Percentiles rank a stretch among this genome's conserved stretches.
Conservation (phyloP, 2,329 filamentous ascomycete species). For the Alternaria gaisen region DNA sequence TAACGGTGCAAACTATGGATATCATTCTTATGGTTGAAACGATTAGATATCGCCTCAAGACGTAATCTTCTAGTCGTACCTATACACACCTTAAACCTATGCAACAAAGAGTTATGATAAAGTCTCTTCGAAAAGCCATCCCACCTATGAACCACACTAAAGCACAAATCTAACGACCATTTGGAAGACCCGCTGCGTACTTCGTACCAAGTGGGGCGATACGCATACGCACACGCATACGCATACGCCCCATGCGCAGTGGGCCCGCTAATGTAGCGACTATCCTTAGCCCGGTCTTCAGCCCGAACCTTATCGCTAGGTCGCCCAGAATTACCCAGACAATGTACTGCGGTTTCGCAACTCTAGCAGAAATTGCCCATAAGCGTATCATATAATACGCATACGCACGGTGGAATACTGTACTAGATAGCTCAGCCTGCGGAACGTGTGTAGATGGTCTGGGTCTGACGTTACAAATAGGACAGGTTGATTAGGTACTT, state of each 20-base stretch:
- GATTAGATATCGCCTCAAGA: no score
- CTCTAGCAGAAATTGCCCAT: neutral
- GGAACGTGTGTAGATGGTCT: neutral
- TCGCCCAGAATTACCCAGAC: neutral
- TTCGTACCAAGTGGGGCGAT: neutral
- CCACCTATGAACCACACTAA: no score
- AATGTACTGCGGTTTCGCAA: neutral
- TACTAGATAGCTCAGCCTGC: neutral
- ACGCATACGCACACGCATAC: conserved; percentile 7
- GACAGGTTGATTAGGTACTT: neutral
- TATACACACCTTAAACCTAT: no score
- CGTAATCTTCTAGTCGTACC: no score
- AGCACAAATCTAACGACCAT: no score
- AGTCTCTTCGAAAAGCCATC: no score
- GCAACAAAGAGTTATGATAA: no score
- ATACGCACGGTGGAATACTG: neutral
- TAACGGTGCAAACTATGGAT: no score
- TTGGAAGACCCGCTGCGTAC: no score
- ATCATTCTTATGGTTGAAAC: no score
- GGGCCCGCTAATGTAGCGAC: no score
- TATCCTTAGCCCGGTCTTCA: neutral
- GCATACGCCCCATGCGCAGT: conserved; percentile 1
- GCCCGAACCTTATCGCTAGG: neutral
- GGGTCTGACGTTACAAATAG: neutral
- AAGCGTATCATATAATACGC: neutral